Base-by-base conservation (phyloP, 371 early-diverging fungal genomes). In the Fennellomyces sp. region DNA sequence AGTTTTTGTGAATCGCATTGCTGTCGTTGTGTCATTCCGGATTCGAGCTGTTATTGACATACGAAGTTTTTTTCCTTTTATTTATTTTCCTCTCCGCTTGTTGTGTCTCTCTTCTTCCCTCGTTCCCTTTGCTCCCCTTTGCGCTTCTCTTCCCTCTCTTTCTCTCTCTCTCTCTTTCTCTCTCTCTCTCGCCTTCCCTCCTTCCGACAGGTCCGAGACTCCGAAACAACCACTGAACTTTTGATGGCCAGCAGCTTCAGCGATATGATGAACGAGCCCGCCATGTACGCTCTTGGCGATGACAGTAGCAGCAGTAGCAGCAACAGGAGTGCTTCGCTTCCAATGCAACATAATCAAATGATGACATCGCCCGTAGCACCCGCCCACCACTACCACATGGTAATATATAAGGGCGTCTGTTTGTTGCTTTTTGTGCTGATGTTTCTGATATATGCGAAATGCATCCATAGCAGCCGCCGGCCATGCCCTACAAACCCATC, bases 221-320 rank as follows among this genome's bases (percentile, higher is more conserved):
- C 58, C 58, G 58, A 57, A 57, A 28, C 29, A 38, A 35, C 15
- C 35, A 36, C 19, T 3, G 26, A 6, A 54, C 6, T 54, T 25
- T 33, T 48, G 21, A 51, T 45, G 52, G 51, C 59, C 2, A 59
- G 51, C 12, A 61, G 55, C 35, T 61, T 47, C 48, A 61, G 54
- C 28, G 61, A 61, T 27, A 54, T 61, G 61, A 61, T 61, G 61
- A 61, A 61, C 10, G 55, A 54, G n/a, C 35, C 52, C 12, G 23
- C 23, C 21, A 13, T 35, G 12, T 53, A 52, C 48, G 12, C 25
- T 36, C 30, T 48, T 28, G 23, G 21, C n/a, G 45, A 31, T 19
- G 49, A 23, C 2, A 31, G 36, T 54, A 27, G 36, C 35, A 23
- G 27, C 28, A 38, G 21, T 7, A 29, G 54, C 25, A 53, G 36